Percentiles rank a stretch among this genome's conserved stretches.
Conservation (phyloP, 2,329 filamentous ascomycete species). For the Botrytis byssoidea region DNA sequence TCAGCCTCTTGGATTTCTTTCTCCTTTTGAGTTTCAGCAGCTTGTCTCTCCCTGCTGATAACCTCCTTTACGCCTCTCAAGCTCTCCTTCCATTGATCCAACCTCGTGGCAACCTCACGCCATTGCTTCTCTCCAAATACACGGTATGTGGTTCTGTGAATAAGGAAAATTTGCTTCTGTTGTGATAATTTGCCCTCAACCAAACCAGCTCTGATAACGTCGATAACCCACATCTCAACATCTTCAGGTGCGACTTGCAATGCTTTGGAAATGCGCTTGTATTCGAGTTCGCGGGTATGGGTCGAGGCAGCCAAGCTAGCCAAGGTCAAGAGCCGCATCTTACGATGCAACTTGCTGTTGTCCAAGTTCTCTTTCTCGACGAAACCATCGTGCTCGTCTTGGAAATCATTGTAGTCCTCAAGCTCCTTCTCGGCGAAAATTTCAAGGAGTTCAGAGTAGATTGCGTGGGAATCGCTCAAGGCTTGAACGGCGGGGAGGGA, state of each 20-base stretch:
- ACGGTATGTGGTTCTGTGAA: constrained; percentile 93
- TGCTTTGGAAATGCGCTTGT: constrained; percentile 77
- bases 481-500: constrained; percentile 77
- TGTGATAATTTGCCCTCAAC: constrained; percentile 97
- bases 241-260: constrained; percentile 80
- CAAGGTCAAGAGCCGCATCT: constrained; percentile 94
- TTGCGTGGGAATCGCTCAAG: constrained; percentile 77
- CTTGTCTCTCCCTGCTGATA: constrained; percentile 76
- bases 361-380: constrained; percentile 74
- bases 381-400: constrained; percentile 85
- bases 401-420: constrained; percentile 94
- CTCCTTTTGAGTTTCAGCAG: constrained; percentile 74
- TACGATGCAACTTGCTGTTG: constrained; percentile 75
- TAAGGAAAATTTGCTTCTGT: constrained; percentile 86
- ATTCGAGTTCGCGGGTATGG: constrained; percentile 83
- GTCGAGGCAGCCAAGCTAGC: constrained; percentile 83
- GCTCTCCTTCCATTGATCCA: constrained; percentile 88
- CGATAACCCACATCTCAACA: constrained; percentile 98
- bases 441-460: constrained; percentile 89
- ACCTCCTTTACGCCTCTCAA: constrained; percentile 76
- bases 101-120: constrained; percentile 84
- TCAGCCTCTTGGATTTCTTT: constrained; percentile 71
- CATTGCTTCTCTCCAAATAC: constrained; percentile 98
- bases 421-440: constrained; percentile 93
- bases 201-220: constrained; percentile 91